Percentiles rank a stretch among this genome's conserved stretches.
Evolutionary conservation across 2,329 filamentous ascomycete species (phyloP).

Genomic region (Chaetomium olivaceum): DNA sequence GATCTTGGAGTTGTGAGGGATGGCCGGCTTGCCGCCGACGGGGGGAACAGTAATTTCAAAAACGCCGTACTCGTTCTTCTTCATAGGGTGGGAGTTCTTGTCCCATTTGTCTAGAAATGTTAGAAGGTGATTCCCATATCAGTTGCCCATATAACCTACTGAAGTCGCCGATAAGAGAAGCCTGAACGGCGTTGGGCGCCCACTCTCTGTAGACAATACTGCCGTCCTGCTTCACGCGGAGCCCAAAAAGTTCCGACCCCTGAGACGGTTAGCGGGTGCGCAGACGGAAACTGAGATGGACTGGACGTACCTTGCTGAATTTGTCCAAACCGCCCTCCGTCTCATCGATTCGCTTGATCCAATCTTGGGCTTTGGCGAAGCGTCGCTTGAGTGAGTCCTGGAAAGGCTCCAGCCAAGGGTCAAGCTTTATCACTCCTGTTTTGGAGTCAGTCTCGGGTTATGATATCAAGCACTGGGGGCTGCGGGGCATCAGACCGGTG

Average conservation of each 20-base stretch:
- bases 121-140: constrained; percentile 29
- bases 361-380: constrained; percentile 76
- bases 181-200: constrained; percentile 85
- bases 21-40: constrained; percentile 69
- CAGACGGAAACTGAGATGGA: neutral
- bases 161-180: constrained; percentile 91
- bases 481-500: constrained; percentile 57
- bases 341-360: constrained; percentile 81
- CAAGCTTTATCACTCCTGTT: constrained; percentile 79
- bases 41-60: constrained; percentile 81
- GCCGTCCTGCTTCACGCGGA: constrained; percentile 78
- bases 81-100: constrained; percentile 80
- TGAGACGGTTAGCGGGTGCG: constrained; percentile 40
- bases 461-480: neutral
- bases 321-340: constrained; percentile 87
- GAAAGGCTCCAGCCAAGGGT: constrained; percentile 89
- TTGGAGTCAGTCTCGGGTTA: constrained; percentile 23
- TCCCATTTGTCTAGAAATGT: constrained; percentile 75
- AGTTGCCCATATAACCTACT: constrained; percentile 55
- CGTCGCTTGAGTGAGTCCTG: constrained; percentile 72
- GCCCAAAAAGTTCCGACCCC: constrained; percentile 84
- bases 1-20: constrained; percentile 91
- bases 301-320: constrained; percentile 69
- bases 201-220: constrained; percentile 93
- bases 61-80: constrained; percentile 78